Conservation (phyloP, 2,329 filamentous ascomycete species). For the Cladosporium sphaerospermum region DNA sequence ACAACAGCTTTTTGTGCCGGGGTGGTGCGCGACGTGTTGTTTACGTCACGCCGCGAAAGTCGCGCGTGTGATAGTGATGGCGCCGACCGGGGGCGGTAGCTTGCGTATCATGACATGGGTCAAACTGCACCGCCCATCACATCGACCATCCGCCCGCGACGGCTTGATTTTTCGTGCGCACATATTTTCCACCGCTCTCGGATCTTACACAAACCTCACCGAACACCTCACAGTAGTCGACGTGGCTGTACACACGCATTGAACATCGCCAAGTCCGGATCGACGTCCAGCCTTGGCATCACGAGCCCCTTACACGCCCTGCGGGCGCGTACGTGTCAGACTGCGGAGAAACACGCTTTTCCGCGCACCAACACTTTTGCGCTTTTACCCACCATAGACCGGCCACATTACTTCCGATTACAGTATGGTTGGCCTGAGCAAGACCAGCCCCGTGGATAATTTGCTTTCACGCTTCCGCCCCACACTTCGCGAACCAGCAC, state of each 20-base stretch:
- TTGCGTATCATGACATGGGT: neutral
- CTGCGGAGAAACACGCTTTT: neutral
- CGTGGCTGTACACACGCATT: neutral
- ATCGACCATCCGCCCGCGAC: neutral
- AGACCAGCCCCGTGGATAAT: neutral
- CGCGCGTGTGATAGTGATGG: neutral
- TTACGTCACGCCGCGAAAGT: neutral
- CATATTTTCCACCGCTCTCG: neutral
- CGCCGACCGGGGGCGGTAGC: neutral
- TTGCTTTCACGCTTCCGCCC: neutral
- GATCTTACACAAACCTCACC: neutral
- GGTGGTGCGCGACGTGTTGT: neutral
- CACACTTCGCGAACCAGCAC: neutral
- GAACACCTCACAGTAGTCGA: neutral
- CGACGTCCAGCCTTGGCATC: neutral
- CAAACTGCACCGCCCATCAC: neutral
- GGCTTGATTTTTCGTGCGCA: neutral
- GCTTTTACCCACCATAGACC: neutral
- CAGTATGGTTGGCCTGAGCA: neutral
- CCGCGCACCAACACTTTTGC: neutral
- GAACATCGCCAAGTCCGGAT: neutral
- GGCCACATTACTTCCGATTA: neutral
- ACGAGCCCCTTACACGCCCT: neutral
- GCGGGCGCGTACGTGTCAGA: neutral
- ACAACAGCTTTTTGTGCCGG: neutral